Evolutionary conservation across 2,329 filamentous ascomycete species (phyloP), one percentile per base, ranked within the genome.

Genomic region (Ophiostoma himal-ulmi): DNA sequence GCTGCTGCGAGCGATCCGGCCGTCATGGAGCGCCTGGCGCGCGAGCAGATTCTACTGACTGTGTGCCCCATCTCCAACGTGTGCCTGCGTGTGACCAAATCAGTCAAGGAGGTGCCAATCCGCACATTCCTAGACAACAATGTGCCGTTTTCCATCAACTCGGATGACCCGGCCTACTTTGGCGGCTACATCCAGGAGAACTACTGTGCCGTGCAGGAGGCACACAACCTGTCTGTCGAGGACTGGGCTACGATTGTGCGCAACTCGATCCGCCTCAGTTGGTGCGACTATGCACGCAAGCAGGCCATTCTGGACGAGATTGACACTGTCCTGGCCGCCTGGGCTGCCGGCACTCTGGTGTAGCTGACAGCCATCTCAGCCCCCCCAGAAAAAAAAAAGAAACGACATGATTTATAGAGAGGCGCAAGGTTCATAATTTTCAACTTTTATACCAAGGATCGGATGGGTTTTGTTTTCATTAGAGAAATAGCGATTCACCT

Each of bases 31-130:
- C 82, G 84, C 34, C 82, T 93, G 17, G 89, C 85, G 1, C 76
- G 79, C 14, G 80, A 86, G 70, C 81, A 84, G 52, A 86, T 85
- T 26, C 76, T 94, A 76, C 78, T 94, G 71, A 91, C 90, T 0
- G 82, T 92, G 52, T 94, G 91, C 76, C 91, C 91, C 1, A 76
- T 92, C 72, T 91, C 88, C 74, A 93, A 94, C 78, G 86, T 93
- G 13, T 81, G 84, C 74, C 77, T 91, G 73, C 80, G 82, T n/a
- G 88, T 84, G 74, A 84, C 88, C 1, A 74, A 79, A 67, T 78
- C 78, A 37, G 80, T 91, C 30, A 77, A 80, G 26, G 81, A 88
- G 68, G 80, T 89, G 44, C 89, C 90, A 0, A 83, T 92, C 71
- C 82, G 87, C 17, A 81, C 79, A 69, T 89, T 91, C 74, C 78